These are phyloP conservation scores for Aspergillus kassunensis DNA, from an alignment of 495 filamentous ascomycete species.

Conservation along the genomic window DNA sequence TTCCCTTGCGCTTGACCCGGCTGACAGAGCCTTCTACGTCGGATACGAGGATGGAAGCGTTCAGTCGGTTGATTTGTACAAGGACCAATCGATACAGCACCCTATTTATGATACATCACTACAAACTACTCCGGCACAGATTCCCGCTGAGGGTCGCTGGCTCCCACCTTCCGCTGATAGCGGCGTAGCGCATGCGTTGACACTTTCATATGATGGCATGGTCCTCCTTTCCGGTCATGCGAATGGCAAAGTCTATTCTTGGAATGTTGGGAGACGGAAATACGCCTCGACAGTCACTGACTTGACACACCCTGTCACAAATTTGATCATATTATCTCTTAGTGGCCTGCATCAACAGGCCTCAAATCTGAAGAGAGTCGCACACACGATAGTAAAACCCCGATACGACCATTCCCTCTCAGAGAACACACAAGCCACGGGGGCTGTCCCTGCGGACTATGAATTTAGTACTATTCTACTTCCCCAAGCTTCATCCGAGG, in stretches of 20 bases:
- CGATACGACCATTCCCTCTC: conserved; percentile 45
- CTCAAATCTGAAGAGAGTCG: conserved; percentile 41
- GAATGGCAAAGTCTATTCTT: conserved; percentile 70
- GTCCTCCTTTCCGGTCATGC: conserved; percentile 75
- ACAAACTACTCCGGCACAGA: conserved; percentile 56
- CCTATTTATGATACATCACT: conserved; percentile 51
- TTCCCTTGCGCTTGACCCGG: conserved; percentile 75
- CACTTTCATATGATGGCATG: conserved; percentile 77
- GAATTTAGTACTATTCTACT: conserved; percentile 63
- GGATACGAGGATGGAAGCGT: conserved; percentile 81
- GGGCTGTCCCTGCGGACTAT: conserved; percentile 62
- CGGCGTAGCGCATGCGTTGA: conserved; percentile 59
- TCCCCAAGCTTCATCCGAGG: conserved; percentile 6
- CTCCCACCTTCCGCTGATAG: conserved; percentile 54
- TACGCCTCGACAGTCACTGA: conserved; percentile 60
- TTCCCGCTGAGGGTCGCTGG: conserved; percentile 55
- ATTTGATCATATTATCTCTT: conserved; percentile 64
- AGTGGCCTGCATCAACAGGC: conserved; percentile 48
- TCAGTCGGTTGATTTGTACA: conserved; percentile 75
- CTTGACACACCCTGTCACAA: conserved; percentile 74
- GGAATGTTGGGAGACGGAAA: conserved; percentile 69
- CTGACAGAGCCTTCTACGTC: conserved; percentile 74
- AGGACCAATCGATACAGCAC: conserved; percentile 45
- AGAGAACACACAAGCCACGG: conserved; percentile 38
- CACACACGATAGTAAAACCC: conserved; percentile 68